phyloP scores from a whole-genome alignment of 345 rosid genomes.

The Syzygium grande region DNA sequence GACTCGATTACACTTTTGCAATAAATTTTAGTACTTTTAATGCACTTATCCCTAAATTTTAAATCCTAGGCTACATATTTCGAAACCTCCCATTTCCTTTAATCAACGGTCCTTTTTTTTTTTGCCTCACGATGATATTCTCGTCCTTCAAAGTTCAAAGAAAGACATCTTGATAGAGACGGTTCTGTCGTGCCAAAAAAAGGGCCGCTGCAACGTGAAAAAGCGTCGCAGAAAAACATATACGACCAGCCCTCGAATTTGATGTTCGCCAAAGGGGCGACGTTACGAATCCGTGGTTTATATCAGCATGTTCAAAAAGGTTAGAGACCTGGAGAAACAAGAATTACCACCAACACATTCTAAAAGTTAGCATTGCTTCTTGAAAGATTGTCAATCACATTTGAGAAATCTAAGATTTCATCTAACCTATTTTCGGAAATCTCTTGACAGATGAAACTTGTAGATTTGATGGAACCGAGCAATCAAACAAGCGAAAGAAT shows the following conservation, averaged over 20 bases:
- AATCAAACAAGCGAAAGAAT: not conserved
- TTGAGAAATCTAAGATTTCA: not conserved
- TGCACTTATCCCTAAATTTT: not conserved
- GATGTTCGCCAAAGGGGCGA: not conserved
- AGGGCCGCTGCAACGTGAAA: not conserved
- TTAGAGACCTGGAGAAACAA: no score
- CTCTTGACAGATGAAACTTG: not conserved
- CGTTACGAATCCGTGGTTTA: not conserved
- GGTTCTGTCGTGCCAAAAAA: not conserved
- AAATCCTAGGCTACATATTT: not conserved
- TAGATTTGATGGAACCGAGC: rapidly evolving
- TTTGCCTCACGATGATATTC: not conserved
- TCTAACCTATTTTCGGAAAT: not conserved
- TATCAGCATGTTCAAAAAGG: no score
- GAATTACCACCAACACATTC: not conserved
- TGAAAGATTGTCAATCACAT: not conserved
- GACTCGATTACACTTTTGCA: no score
- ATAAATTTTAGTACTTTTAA: no score
- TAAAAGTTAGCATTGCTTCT: not conserved
- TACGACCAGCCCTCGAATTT: not conserved
- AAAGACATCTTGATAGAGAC: not conserved
- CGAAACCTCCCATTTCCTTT: not conserved
- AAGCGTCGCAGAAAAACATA: not conserved
- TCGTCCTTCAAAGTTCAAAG: not conserved
- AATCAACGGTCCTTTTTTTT: not conserved